phyloP scores from a whole-genome alignment of 768 basidiomycete genomes.

The Mycena epipterygia region DNA sequence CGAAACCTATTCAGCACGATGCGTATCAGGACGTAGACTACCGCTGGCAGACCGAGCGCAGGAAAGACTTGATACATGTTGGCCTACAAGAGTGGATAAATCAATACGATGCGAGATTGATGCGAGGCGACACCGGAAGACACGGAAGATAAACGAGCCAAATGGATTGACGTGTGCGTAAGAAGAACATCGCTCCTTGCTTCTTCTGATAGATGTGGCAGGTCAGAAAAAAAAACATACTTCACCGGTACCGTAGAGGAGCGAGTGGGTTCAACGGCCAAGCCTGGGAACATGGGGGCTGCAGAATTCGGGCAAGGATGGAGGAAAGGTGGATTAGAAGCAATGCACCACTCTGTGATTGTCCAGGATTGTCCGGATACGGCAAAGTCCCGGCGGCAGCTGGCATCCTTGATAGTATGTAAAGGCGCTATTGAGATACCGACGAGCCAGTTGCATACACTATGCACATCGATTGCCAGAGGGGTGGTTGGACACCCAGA shows the following conservation, averaged over 20 bases:
- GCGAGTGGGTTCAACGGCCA: neutral
- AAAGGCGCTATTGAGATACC: too few relatives aligned
- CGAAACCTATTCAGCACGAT: constrained; percentile 5
- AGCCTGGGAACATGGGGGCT: neutral
- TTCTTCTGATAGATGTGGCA: neutral
- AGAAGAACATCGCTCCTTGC: neutral
- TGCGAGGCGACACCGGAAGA: neutral
- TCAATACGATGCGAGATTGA: neutral
- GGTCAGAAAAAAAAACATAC: neutral
- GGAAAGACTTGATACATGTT: constrained; percentile 1
- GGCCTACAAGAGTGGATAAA: neutral
- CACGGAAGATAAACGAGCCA: constrained; percentile 2
- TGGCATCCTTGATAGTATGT: too few relatives aligned
- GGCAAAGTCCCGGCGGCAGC: too few relatives aligned
- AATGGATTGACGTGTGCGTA: neutral
- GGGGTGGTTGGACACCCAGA: neutral
- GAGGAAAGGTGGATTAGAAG: neutral
- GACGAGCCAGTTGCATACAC: too few relatives aligned
- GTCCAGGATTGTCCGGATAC: neutral
- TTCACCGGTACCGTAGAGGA: neutral
- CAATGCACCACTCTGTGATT: too few relatives aligned
- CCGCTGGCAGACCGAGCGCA: constrained; percentile 21
- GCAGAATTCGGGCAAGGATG: neutral
- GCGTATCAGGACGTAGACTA: constrained; percentile 24
- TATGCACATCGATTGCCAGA: too few relatives aligned